Base-by-base conservation (phyloP, 106 monocot species). In the Hemerocallis citrina region DNA sequence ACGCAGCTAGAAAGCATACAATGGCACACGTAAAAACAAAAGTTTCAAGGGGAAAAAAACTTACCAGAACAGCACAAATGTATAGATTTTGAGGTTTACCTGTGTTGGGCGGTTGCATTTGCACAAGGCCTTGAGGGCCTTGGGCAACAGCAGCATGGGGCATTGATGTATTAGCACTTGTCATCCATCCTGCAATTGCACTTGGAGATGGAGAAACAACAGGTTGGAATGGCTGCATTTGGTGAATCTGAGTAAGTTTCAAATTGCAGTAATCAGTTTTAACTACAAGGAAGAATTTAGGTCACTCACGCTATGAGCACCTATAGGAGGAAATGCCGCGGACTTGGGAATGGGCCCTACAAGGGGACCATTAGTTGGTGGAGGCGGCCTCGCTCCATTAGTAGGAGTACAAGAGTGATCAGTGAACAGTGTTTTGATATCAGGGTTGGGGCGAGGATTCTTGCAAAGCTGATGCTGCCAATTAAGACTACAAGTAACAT, bases 381-480 rank as follows among this genome's bases (percentile, higher is more conserved):
- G 83, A 21, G 84, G 74, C 49, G 80, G 64, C 55, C 84, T 83
- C 21, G 87, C 65, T 54, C 86, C 96, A 77, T 84, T 91, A 30
- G 86, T 62, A 65, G 86, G 81, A 21, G 86, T 71, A 68, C 91
- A 96, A 0, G 96, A 81, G 70, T 96, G 96, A 73, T 96, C 96
- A 52, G 73, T 75, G 47, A 96, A 96, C 9, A 96, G 90, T 32
- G 96, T 96, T 56, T 96, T 96, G 25, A 96, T 96, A 52, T 96
- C 96, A 68, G 91, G 96, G 61, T 96, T 96, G 25, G 90, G 65
- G 8, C 91, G 86, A 24, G 96, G 96, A 35, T 91, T 96, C 76
- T 96, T 96, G 79, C 96, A 96, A 66, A 91, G 84, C 61, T 96
- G 96, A 81, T 96, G 96, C 70, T 96, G 96, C 96, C 96, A 96